These are phyloP conservation scores for Dendrocalamus sinicus DNA, from an alignment of 176 grass and related monocot genomes.

Conservation along the genomic window DNA sequence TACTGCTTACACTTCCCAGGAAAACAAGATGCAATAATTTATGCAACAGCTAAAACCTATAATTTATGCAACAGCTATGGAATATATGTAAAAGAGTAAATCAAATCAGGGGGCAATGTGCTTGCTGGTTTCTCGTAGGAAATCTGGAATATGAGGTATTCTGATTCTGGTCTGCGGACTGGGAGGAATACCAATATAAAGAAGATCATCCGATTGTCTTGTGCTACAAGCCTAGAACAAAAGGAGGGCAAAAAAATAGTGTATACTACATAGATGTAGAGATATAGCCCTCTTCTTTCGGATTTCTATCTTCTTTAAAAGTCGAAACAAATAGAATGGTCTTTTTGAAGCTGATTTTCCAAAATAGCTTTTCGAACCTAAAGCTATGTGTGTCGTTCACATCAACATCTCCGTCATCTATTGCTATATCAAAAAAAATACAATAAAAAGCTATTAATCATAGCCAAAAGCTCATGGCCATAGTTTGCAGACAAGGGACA, in stretches of 20 bases:
- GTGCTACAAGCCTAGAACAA: background rate
- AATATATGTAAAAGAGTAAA: constrained; percentile 14
- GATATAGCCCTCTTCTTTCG: no score
- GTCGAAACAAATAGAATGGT: no score
- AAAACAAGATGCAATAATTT: constrained; percentile 1
- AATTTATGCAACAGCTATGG: background rate
- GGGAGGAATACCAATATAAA: constrained; percentile 5
- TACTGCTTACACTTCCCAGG: constrained; percentile 12
- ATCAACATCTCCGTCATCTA: no score
- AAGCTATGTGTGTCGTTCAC: no score
- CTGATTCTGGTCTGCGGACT: constrained; percentile 9
- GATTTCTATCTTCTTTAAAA: no score
- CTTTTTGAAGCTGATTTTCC: no score
- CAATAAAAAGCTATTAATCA: no score
- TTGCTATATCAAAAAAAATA: no score
- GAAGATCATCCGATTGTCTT: background rate
- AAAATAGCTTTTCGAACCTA: no score
- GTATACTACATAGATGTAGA: background rate
- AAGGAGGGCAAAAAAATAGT: background rate
- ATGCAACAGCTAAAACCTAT: background rate
- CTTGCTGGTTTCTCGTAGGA: constrained; percentile 8
- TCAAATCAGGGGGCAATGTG: background rate
- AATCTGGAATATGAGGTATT: constrained; percentile 2
- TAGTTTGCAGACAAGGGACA: background rate
- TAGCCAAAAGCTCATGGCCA: no score